These are phyloP conservation scores for Termitomyces sp. DNA, from an alignment of 1,284 basidiomycete genomes.

Conservation along the genomic window DNA sequence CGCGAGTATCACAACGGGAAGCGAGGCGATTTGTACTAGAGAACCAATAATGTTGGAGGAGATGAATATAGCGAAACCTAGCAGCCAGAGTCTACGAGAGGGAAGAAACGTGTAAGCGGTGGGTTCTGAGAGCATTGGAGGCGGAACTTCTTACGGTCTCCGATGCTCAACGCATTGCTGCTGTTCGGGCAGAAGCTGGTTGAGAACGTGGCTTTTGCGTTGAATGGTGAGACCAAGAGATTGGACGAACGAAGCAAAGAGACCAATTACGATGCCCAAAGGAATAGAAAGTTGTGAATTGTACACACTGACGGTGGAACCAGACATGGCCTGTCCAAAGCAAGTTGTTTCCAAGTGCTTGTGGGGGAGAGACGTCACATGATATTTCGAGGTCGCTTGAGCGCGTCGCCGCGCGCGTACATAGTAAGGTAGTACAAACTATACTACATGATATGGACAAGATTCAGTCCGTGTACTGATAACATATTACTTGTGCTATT, in stretches of 20 bases:
- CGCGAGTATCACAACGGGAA: constrained; percentile 89
- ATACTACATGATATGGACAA: too few species aligned
- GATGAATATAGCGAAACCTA: constrained; percentile 83
- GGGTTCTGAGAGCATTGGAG: background rate
- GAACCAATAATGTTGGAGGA: constrained; percentile 91
- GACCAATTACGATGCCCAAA: constrained; percentile 58
- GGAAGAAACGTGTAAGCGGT: background rate
- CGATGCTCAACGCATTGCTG: constrained; percentile 67
- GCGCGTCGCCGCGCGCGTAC: too few species aligned
- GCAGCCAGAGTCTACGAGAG: constrained; percentile 60
- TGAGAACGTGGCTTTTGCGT: constrained; percentile 89
- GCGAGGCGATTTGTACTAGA: constrained; percentile 89
- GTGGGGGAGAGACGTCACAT: background rate
- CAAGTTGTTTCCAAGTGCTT: too few species aligned
- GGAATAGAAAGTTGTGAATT: constrained; percentile 37
- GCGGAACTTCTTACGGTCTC: constrained; percentile 59
- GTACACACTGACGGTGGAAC: constrained; percentile 6
- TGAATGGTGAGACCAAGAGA: constrained; percentile 91
- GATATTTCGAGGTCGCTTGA: too few species aligned
- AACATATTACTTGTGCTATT: background rate
- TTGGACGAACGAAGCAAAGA: constrained; percentile 87
- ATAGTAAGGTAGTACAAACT: too few species aligned
- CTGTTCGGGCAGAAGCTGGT: constrained; percentile 67
- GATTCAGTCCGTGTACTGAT: too few species aligned
- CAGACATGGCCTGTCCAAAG: constrained; percentile 13